Evolutionary conservation across 2,329 filamentous ascomycete species (phyloP).

Genomic region (Paracamarosporium sp.): DNA sequence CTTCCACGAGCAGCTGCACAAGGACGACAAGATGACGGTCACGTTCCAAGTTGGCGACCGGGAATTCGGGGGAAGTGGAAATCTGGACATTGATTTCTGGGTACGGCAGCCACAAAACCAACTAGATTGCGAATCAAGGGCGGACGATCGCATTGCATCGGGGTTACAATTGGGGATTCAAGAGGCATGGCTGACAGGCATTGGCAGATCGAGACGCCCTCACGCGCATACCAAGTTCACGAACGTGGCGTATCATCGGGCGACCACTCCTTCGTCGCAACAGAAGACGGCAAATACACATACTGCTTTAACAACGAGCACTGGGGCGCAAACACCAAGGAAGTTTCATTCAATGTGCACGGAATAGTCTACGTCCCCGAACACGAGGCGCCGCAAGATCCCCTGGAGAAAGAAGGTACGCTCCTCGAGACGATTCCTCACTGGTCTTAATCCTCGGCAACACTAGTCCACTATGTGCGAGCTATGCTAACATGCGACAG

Average conservation of each 20-base stretch:
- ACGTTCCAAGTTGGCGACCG: conserved; percentile 97
- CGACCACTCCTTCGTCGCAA: conserved; percentile 89
- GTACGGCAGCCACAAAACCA: conserved; percentile 58
- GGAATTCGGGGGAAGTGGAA: conserved; percentile 93
- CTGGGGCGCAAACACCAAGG: conserved; percentile 95
- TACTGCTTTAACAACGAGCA: conserved; percentile 99
- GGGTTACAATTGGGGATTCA: no score
- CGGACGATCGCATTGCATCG: not conserved
- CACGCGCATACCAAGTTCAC: conserved; percentile 76
- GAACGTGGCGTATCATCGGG: conserved; percentile 84
- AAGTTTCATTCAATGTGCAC: conserved; percentile 99
- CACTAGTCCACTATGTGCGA: no score
- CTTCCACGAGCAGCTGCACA: conserved; percentile 92
- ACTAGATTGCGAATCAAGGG: not conserved
- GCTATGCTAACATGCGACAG: conserved; percentile 56
- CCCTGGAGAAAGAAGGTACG: conserved; percentile 87
- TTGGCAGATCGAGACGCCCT: conserved; percentile 78
- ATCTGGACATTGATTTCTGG: conserved; percentile 98
- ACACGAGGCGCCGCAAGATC: conserved; percentile 81
- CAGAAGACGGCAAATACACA: conserved; percentile 83
- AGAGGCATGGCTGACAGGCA: not conserved
- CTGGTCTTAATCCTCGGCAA: no score
- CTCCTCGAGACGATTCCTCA: conserved; percentile 15
- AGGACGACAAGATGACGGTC: conserved; percentile 97
- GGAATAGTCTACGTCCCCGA: conserved; percentile 97